Conservation (phyloP, 805 yeast genomes). For the Wickerhamiella lipophila region DNA sequence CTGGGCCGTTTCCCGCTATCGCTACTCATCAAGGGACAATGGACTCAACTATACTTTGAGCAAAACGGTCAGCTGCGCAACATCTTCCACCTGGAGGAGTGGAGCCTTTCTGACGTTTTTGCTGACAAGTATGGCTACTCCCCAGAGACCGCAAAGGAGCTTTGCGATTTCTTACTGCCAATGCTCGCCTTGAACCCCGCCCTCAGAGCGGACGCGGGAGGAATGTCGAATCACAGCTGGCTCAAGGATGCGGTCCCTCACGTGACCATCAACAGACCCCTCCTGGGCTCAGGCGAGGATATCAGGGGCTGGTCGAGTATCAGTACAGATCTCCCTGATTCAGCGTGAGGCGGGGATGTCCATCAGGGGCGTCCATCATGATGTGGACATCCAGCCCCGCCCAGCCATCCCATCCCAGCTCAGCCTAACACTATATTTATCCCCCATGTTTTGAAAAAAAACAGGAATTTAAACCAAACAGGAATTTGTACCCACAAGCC, state of each 20-base stretch:
- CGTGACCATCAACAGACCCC: conserved; percentile 55
- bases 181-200: conserved; percentile 75
- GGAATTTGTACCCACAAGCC: too few species aligned
- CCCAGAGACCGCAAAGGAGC: conserved; percentile 52
- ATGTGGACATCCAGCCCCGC: too few species aligned
- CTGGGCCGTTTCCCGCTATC: conserved; percentile 55
- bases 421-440: too few species aligned
- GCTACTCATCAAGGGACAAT: conserved; percentile 46
- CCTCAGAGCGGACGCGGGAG: conserved; percentile 88
- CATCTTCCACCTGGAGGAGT: conserved; percentile 70
- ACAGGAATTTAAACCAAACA: neutral
- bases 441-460: too few species aligned
- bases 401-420: too few species aligned
- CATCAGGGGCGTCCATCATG: too few species aligned
- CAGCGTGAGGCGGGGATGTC: too few species aligned
- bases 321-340: neutral
- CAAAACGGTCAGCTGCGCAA: conserved; percentile 57
- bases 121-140: conserved; percentile 72
- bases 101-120: conserved; percentile 76
- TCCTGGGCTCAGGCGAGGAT: conserved; percentile 73
- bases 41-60: conserved; percentile 52
- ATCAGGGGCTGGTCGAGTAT: conserved; percentile 65
- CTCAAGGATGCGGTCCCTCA: conserved; percentile 60
- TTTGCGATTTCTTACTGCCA: conserved; percentile 67
- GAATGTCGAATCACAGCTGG: conserved; percentile 84